Conservation (phyloP, 1,284 basidiomycete species). For the Sparassis latifolia region DNA sequence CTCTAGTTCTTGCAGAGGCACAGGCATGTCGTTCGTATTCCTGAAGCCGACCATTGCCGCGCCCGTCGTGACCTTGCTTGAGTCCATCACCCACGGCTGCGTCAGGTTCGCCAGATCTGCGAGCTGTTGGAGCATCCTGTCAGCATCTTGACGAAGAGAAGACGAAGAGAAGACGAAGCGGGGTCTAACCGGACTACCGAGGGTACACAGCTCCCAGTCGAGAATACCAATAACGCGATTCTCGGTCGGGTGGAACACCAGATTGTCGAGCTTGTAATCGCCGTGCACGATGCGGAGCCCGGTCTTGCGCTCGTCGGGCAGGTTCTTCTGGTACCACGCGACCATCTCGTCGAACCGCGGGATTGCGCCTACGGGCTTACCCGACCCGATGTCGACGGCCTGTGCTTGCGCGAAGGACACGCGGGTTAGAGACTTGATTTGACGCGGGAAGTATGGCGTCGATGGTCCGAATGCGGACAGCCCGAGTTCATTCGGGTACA, state of each 20-base stretch:
- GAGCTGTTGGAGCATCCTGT: constrained; percentile 41
- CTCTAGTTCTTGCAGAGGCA: constrained; percentile 72
- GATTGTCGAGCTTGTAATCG: constrained; percentile 95
- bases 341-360: constrained; percentile 71
- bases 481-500: constrained; percentile 65
- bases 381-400: constrained; percentile 58
- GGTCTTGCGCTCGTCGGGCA: constrained; percentile 69
- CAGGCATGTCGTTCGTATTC: constrained; percentile 51
- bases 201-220: constrained; percentile 95
- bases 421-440: constrained; percentile 79
- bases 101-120: constrained; percentile 92
- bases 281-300: constrained; percentile 86
- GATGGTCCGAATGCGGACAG: constrained; percentile 76
- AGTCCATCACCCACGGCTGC: constrained; percentile 74
- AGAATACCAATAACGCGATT: constrained; percentile 90
- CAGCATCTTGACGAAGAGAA: not conserved
- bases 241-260: constrained; percentile 91
- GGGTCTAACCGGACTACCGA: constrained; percentile 70
- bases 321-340: constrained; percentile 67
- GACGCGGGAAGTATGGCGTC: constrained; percentile 84
- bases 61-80: constrained; percentile 21
- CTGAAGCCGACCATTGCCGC: constrained; percentile 48
- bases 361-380: constrained; percentile 56
- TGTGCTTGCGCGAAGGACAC: constrained; percentile 71
- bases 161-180: not conserved